Conservation (phyloP, 495 filamentous ascomycete species). For the Aspergillus saccharolyticus region DNA sequence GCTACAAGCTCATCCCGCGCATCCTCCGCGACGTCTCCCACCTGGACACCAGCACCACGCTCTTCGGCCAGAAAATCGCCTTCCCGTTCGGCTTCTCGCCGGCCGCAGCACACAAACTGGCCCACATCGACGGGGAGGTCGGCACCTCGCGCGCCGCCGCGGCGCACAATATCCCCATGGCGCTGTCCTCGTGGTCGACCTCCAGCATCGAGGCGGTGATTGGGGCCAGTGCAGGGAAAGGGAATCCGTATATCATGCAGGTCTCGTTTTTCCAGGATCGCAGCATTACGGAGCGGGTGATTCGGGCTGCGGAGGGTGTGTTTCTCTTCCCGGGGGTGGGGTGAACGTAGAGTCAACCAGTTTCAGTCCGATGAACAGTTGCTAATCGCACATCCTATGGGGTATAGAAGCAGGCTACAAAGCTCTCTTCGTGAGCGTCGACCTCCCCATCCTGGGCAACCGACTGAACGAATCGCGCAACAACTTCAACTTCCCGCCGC, state of each 20-base stretch:
- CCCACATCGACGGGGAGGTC: constrained; percentile 62
- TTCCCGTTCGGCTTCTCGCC: constrained; percentile 49
- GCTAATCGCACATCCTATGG: no score
- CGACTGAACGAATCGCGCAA: constrained; percentile 36
- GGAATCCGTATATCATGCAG: constrained; percentile 55
- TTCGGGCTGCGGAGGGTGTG: background rate
- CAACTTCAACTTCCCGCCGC: constrained; percentile 34
- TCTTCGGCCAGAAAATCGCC: constrained; percentile 35
- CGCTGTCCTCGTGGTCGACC: constrained; percentile 51
- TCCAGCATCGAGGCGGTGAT: constrained; percentile 51
- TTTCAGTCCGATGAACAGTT: no score
- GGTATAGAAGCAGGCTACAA: constrained; percentile 71
- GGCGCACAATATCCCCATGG: constrained; percentile 39
- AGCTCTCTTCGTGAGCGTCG: constrained; percentile 89
- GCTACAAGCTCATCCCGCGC: constrained; percentile 46
- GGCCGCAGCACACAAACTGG: constrained; percentile 59
- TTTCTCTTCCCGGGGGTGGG: no score
- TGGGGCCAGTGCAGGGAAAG: constrained; percentile 25
- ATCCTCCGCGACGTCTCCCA: constrained; percentile 47
- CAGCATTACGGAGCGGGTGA: background rate
- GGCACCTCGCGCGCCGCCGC: constrained; percentile 56
- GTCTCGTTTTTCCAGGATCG: constrained; percentile 28
- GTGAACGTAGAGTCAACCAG: no score
- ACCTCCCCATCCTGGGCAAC: constrained; percentile 78
- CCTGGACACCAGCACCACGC: constrained; percentile 35